phyloP scores from a whole-genome alignment of 495 filamentous ascomycete species.

The Thermothielavioides terrestris region DNA sequence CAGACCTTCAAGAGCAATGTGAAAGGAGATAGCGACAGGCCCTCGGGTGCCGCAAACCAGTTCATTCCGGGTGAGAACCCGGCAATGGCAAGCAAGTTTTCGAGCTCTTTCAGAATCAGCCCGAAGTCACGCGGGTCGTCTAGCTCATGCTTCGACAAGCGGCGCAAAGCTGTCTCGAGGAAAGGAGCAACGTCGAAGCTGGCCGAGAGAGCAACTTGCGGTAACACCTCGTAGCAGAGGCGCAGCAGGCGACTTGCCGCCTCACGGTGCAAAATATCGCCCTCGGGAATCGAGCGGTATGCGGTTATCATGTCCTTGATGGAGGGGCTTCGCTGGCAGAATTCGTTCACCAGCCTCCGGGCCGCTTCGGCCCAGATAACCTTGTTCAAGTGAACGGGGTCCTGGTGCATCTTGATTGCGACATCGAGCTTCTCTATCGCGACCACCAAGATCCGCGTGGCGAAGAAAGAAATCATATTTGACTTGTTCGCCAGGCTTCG shows the following conservation, averaged over 20 bases:
- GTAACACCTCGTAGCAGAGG: conserved; percentile 72
- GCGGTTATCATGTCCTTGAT: conserved; percentile 66
- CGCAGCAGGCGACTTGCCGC: conserved; percentile 63
- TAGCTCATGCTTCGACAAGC: conserved; percentile 34
- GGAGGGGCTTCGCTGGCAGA: conserved; percentile 66
- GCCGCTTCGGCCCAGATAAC: conserved; percentile 58
- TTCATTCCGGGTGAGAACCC: conserved; percentile 68
- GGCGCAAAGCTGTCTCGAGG: conserved; percentile 55
- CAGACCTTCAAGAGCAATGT: conserved; percentile 51
- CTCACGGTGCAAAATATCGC: conserved; percentile 69
- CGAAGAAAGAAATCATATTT: conserved; percentile 72
- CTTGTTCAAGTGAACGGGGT: conserved; percentile 33
- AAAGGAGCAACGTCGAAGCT: conserved; percentile 76
- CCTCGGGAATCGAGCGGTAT: conserved; percentile 55
- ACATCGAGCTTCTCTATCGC: conserved; percentile 68
- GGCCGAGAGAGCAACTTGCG: conserved; percentile 69
- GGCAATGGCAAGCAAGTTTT: conserved; percentile 69
- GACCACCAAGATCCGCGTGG: conserved; percentile 63
- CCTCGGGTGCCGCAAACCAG: conserved; percentile 57
- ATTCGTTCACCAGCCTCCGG: conserved; percentile 57
- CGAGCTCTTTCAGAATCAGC: conserved; percentile 57
- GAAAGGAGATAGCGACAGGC: conserved; percentile 51
- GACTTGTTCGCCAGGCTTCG: conserved; percentile 68
- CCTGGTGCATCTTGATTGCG: conserved; percentile 47
- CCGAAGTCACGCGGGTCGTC: conserved; percentile 39